Conservation (phyloP, 768 basidiomycete species). For the Phanerodontia chrysosporium region DNA sequence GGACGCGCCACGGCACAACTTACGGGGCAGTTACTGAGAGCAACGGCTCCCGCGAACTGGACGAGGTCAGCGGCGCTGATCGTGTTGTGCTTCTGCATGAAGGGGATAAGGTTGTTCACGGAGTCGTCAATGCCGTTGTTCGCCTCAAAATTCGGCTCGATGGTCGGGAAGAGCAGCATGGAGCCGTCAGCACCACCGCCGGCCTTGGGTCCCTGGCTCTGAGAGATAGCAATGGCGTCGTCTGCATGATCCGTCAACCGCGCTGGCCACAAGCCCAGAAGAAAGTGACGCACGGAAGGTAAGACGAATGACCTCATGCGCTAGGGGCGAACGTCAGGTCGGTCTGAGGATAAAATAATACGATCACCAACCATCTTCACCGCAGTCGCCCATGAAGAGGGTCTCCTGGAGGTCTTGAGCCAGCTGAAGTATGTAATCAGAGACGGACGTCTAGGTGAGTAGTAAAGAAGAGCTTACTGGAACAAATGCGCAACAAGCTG, state of each 20-base stretch:
- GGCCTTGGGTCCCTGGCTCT: not conserved
- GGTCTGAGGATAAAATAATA: no score
- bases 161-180: slow-evolving; percentile 40
- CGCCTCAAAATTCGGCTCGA: slow-evolving; percentile 40
- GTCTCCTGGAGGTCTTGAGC: not conserved
- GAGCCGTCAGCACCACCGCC: slow-evolving; percentile 42
- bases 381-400: slow-evolving; percentile 19
- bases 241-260: slow-evolving; percentile 11
- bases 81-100: slow-evolving; percentile 11
- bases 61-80: slow-evolving; percentile 16
- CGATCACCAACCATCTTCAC: slow-evolving; percentile 16
- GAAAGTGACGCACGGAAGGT: slow-evolving; percentile 20
- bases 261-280: no score
- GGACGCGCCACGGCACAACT: not conserved
- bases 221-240: slow-evolving; percentile 22
- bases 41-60: slow-evolving; percentile 23
- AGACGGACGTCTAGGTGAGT: not conserved
- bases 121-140: slow-evolving; percentile 39
- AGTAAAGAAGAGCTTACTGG: slow-evolving; percentile 7
- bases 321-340: not conserved
- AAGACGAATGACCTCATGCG: slow-evolving; percentile 23
- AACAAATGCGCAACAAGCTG: slow-evolving; percentile 13
- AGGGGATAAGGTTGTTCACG: slow-evolving; percentile 17
- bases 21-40: slow-evolving; percentile 19
- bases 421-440: not conserved